These are phyloP conservation scores for Diplodia sapinea DNA, from an alignment of 2,329 filamentous ascomycete genomes.

Conservation along the genomic window DNA sequence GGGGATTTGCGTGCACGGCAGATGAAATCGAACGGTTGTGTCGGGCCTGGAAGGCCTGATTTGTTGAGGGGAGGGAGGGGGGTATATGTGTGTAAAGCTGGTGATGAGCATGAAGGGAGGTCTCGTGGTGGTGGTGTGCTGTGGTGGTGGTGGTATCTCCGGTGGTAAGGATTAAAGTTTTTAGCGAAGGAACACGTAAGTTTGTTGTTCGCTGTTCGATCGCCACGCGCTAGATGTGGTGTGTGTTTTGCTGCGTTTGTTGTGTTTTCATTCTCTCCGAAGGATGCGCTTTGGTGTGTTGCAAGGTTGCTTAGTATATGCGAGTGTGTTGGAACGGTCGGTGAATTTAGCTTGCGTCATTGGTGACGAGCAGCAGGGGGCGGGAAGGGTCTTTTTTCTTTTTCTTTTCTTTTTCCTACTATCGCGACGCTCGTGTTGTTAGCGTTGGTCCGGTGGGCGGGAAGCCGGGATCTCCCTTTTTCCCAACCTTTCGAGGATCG, in stretches of 20 bases:
- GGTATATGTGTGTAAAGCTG: neutral
- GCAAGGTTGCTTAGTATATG: neutral
- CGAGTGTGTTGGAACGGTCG: neutral
- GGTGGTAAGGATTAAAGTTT: too few relatives aligned
- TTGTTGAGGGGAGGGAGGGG: too few relatives aligned
- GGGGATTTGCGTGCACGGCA: neutral
- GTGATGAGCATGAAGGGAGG: neutral
- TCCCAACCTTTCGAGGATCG: neutral
- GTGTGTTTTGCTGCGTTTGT: neutral
- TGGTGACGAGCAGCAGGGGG: constrained; percentile 1
- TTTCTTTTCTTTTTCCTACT: neutral
- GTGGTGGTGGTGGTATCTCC: neutral
- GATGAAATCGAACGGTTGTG: neutral
- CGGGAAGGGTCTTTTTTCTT: neutral
- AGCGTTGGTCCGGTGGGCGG: neutral
- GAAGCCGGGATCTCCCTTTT: constrained; percentile 16
- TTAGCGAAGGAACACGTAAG: neutral
- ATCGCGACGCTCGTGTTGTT: neutral
- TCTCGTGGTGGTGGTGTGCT: neutral
- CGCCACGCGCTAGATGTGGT: neutral
- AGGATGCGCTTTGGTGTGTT: neutral
- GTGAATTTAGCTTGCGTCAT: neutral
- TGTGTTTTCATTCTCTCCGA: neutral
- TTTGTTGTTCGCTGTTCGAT: neutral
- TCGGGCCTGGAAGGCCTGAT: neutral